A percentile compares a stretch with the other conserved stretches of the same genome.
Conservation (phyloP, 2,329 filamentous ascomycete genomes). For the Paraphoma chrysanthemicola region DNA sequence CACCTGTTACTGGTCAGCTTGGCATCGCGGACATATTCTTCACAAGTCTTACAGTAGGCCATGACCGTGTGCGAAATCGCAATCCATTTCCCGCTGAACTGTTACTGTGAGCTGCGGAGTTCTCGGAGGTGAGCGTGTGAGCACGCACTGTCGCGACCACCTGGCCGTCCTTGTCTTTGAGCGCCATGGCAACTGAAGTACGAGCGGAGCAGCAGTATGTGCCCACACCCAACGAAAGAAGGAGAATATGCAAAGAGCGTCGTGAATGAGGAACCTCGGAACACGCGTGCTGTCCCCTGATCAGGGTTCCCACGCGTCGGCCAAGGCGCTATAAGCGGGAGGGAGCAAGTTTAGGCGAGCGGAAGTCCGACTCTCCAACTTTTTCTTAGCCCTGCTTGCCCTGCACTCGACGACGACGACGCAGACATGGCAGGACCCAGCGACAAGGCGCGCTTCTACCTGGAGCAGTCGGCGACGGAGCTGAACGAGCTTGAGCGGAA, state of each 20-base stretch:
- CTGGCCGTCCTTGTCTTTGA: conserved; percentile 68
- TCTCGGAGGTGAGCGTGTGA: conserved; percentile 31
- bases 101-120: conserved; percentile 37
- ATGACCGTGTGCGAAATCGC: conserved; percentile 84
- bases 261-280: conserved; percentile 21
- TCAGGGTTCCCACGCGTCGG: conserved; percentile 28
- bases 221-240: conserved; percentile 23
- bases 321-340: conserved; percentile 30
- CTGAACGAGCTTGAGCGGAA: conserved; percentile 92
- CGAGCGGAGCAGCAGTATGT: conserved; percentile 5
- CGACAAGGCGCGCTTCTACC: conserved; percentile 93
- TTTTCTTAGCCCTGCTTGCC: conserved; percentile 27
- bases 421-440: conserved; percentile 77
- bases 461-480: conserved; percentile 91
- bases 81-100: conserved; percentile 88
- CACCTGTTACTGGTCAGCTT: conserved; percentile 59
- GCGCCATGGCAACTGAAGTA: conserved; percentile 57
- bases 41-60: conserved; percentile 70
- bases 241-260: conserved; percentile 37
- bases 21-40: neutral
- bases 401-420: conserved; percentile 9
- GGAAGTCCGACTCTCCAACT: conserved; percentile 19
- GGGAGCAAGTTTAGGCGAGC: conserved; percentile 23
- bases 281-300: conserved; percentile 38
- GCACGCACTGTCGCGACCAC: conserved; percentile 63